Base-by-base conservation (phyloP, 225 moss, liverwort and hornwort species). In the Physcomitrium patens region DNA sequence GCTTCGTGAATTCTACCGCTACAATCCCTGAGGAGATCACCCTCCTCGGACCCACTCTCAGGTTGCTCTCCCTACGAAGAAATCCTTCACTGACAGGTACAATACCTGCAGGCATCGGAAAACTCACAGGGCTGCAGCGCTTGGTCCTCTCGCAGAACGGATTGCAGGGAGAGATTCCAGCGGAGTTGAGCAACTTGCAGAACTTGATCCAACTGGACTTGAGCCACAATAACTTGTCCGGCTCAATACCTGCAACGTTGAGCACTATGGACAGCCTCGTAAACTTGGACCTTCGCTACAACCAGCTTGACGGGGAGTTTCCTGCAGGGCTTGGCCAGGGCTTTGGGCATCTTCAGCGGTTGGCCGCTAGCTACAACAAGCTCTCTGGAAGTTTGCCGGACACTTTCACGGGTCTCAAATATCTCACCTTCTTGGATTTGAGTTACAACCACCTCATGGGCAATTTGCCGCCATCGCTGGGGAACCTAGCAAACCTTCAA, bases 201-300 rank as follows among this genome's bases (percentile, higher is more conserved):
- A 53, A 78, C 0, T 80, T 93, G 10, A 43, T 54, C 1, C 78
- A 62, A 37, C 55, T 93, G 13, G 80, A 89, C 20, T 76, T 91
- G 8, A 82, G 80, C 11, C 60, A 72, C 57, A 92, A 90, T 65
- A 12, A 41, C 0, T 68, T 90, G 17, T 68, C 80, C 0, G 92
- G 89, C 0, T 1, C 55, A 43, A 76, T 92, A 0, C 88, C 89
- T 0, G 7, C 3, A 0, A 14, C 15, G 0, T 12, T 89, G 0
- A 78, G 81, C 3, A 5, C 44, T 10, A 65, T 84, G 47, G 48
- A 28, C 2, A 52, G 19, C 0, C 49, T 92, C 12, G 69, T 76
- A 5, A 76, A 76, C 26, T 43, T 92, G 3, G 87, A 88, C 23
- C 43, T 82, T 12, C 72, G 87, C 0, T 74, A 66, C 68, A 88